Conservation (phyloP, 2,329 filamentous ascomycete species). For the Claviceps humidiphila region DNA sequence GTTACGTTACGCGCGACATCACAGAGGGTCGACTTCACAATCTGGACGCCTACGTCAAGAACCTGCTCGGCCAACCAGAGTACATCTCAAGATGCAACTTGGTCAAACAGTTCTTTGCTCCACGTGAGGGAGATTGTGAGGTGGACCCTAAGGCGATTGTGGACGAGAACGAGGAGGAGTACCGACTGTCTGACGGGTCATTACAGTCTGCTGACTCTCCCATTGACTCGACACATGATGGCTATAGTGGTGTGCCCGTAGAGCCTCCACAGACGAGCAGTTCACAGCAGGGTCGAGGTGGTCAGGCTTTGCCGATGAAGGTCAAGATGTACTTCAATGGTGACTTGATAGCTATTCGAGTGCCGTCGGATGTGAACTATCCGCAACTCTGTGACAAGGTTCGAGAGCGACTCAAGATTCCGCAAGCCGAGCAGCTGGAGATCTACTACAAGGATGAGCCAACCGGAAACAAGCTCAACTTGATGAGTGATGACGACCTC, state of each 20-base stretch:
- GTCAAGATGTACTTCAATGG: slow-evolving; percentile 92
- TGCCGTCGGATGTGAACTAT: slow-evolving; percentile 68
- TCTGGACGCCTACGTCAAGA: slow-evolving; percentile 90
- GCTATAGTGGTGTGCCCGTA: slow-evolving; percentile 40
- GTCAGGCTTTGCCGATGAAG: slow-evolving; percentile 52
- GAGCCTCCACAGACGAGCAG: slow-evolving; percentile 31
- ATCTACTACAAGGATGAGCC: slow-evolving; percentile 80
- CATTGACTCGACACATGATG: slow-evolving; percentile 41
- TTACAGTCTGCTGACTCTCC: slow-evolving; percentile 55
- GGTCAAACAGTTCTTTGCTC: slow-evolving; percentile 83
- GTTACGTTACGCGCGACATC: slow-evolving; percentile 95
- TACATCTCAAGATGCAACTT: slow-evolving; percentile 77
- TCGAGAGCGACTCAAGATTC: slow-evolving; percentile 67
- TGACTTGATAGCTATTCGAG: slow-evolving; percentile 81
- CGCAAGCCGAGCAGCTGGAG: slow-evolving; percentile 53
- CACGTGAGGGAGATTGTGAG: slow-evolving; percentile 83
- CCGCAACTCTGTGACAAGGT: slow-evolving; percentile 73
- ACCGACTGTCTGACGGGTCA: slow-evolving; percentile 59
- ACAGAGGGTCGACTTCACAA: slow-evolving; percentile 87
- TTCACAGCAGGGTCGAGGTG: slow-evolving; percentile 23
- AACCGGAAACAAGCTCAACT: slow-evolving; percentile 57
- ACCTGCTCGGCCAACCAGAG: slow-evolving; percentile 65
- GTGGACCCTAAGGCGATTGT: slow-evolving; percentile 64
- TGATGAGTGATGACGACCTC: slow-evolving; percentile 71
- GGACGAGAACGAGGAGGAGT: slow-evolving; percentile 69